phyloP scores from a whole-genome alignment of 2,329 filamentous ascomycete species.

The Hawksworthiomyces lignivorus region DNA sequence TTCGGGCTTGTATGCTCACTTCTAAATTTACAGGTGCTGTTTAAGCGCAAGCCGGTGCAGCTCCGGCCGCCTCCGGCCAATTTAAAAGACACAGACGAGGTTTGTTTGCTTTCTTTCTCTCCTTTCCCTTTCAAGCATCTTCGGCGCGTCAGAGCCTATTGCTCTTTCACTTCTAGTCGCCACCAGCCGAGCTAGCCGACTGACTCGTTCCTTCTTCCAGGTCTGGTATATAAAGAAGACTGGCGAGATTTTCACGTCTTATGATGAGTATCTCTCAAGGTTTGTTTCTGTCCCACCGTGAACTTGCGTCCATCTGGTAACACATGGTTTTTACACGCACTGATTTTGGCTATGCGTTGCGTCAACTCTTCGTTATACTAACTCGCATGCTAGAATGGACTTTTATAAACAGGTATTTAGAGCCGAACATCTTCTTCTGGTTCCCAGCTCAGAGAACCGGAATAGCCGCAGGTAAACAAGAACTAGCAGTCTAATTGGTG shows the following conservation, averaged over 20 bases:
- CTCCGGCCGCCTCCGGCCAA: constrained; percentile 59
- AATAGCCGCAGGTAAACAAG: background rate
- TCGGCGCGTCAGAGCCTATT: constrained; percentile 12
- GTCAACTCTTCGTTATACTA: constrained; percentile 17
- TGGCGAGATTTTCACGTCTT: constrained; percentile 79
- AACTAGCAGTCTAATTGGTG: no score
- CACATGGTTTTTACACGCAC: no score
- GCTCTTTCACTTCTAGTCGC: no score
- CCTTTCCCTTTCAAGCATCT: background rate
- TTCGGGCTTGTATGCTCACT: no score
- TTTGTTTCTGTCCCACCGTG: no score
- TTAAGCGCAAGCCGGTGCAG: constrained; percentile 91
- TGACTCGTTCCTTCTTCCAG: constrained; percentile 44
- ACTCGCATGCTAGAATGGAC: constrained; percentile 59
- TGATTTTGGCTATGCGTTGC: no score
- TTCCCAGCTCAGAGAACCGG: no score
- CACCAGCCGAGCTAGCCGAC: no score
- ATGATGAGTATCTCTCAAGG: constrained; percentile 82
- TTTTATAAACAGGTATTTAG: constrained; percentile 78
- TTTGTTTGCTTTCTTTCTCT: constrained; percentile 33
- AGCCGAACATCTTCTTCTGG: no score
- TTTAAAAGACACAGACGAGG: constrained; percentile 77
- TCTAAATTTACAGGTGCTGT: constrained; percentile 62
- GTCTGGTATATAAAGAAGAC: constrained; percentile 89
- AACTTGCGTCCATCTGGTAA: no score